phyloP scores from a whole-genome alignment of 2,329 filamentous ascomycete genomes.

The Moelleriella libera region DNA sequence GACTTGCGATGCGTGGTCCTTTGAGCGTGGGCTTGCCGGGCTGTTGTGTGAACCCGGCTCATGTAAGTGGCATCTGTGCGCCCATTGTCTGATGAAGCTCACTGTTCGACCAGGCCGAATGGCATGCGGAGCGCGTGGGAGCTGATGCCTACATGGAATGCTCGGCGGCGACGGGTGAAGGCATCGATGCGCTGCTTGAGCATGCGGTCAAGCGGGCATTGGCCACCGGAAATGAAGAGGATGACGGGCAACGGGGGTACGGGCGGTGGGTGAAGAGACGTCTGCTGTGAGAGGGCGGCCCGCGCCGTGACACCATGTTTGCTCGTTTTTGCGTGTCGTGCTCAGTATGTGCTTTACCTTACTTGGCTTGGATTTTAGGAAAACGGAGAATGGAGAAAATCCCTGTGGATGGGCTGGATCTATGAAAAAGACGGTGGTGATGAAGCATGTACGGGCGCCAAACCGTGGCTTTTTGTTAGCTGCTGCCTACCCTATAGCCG shows the following conservation, averaged over 20 bases:
- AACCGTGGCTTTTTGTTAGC: no score
- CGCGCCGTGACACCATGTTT: no score
- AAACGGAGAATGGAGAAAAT: no score
- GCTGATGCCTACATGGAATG: constrained; percentile 18
- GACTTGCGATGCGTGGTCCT: neutral
- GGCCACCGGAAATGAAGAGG: constrained; percentile 9
- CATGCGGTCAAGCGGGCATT: constrained; percentile 5
- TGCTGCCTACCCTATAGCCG: no score
- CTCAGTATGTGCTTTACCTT: no score
- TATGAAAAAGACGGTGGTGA: no score
- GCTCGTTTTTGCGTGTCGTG: no score
- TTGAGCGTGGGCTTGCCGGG: constrained; percentile 5
- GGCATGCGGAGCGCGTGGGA: constrained; percentile 16
- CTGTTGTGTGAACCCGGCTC: constrained; percentile 16
- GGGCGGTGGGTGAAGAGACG: neutral
- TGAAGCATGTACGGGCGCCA: no score
- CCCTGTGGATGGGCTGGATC: no score
- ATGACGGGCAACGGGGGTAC: neutral
- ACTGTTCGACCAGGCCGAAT: constrained; percentile 12
- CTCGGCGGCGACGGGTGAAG: constrained; percentile 21
- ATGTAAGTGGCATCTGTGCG: constrained; percentile 8
- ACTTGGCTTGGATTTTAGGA: no score
- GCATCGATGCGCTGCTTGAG: constrained; percentile 16
- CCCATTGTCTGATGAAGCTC: neutral
- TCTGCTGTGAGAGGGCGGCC: neutral